Base-by-base conservation (phyloP, 176 grass and related monocot genomes). In the Avena sativa region DNA sequence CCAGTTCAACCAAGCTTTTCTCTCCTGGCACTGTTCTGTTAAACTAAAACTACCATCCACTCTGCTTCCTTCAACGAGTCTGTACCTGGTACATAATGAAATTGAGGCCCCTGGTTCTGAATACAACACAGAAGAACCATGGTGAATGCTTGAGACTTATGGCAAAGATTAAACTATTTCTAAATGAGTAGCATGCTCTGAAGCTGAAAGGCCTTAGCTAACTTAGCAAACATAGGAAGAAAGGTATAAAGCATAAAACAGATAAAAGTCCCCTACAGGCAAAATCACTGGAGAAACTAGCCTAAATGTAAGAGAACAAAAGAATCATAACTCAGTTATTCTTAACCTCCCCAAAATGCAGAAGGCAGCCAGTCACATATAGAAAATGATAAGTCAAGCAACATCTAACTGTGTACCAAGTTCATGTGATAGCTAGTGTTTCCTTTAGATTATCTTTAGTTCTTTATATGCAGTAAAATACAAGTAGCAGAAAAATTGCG, bases 381-480 rank as follows among this genome's bases (percentile, higher is more conserved):
- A 74, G 76, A 80, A 20, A 89, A 81, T 67, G 57, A 20, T 17
- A 84, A 81, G 50, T 61, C 50, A 43, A 77, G 61, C 7, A 56
- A 28, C 61, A 82, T 62, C 61, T 70, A 64, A 32, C 38, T 86
- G 85, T n/a, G 74, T 69, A 82, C 79, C 60, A 86, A 43, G 71
- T 71, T 81, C 40, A 82, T 30, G 69, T 51, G 52, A 69, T 83
- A 78, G 71, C 60, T 14, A 81, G 25, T 28, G 8, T 53, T 60
- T 4, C 83, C 59, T 86, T 86, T 7, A 61, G 52, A 81, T 66
- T 81, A 51, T 78, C 44, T 52, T 82, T 78, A 16, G 6, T 43
- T 78, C 44, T 52, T 82, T 78, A 16, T 78, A 16, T 72, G 34
- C 55, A 71, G 34, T 79, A 51, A 82, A 79, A 25, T 55, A 88